Conservation (phyloP, 2,329 filamentous ascomycete genomes). For the Coniochaeta prunicola region DNA sequence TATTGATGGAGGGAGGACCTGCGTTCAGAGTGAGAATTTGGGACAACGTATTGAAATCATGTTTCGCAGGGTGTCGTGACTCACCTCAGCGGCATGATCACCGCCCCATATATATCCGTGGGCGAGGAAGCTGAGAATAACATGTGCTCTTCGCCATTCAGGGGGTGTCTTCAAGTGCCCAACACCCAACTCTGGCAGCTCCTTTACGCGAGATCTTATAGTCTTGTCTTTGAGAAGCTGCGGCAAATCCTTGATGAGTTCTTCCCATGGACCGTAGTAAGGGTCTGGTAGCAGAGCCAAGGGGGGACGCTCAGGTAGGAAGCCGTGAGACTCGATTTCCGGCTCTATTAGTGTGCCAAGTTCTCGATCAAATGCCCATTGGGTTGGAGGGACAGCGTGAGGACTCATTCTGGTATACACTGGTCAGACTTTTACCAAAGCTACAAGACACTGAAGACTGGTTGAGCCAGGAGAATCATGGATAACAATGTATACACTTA, state of each 20-base stretch:
- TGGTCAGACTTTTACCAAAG: neutral
- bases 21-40: neutral
- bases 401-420: conserved; percentile 28
- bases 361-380: neutral
- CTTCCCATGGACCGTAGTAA: conserved; percentile 79
- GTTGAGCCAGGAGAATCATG: neutral
- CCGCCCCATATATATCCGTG: conserved; percentile 91
- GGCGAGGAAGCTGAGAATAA: conserved; percentile 68
- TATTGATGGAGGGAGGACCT: conserved; percentile 66
- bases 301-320: conserved; percentile 67
- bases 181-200: conserved; percentile 64
- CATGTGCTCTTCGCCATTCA: conserved; percentile 79
- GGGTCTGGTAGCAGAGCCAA: conserved; percentile 55
- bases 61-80: conserved; percentile 5
- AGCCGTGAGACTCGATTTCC: conserved; percentile 47
- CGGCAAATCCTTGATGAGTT: conserved; percentile 60
- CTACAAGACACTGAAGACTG: neutral
- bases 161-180: conserved; percentile 53
- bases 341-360: neutral
- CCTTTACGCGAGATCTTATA: conserved; percentile 55
- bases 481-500: neutral
- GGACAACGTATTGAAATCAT: conserved; percentile 10
- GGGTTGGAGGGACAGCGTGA: conserved; percentile 21
- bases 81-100: conserved; percentile 63
- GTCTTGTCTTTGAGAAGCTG: conserved; percentile 55